phyloP scores from a whole-genome alignment of 805 yeast genomes.

The Limtongia smithiae region DNA sequence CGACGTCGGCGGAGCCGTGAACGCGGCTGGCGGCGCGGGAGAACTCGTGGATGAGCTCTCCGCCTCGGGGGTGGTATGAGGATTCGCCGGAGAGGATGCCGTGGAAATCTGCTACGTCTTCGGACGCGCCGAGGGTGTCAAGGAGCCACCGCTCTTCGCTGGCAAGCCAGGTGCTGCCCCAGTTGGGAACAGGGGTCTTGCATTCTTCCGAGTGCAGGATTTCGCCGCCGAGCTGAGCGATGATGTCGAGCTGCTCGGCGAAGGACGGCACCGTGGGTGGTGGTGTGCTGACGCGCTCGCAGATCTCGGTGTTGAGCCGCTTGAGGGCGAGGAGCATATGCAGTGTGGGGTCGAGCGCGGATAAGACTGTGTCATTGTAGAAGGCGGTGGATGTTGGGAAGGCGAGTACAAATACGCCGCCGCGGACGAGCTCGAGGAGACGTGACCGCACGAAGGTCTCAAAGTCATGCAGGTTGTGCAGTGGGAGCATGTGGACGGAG shows the following conservation, averaged over 20 bases:
- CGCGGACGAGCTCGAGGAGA: constrained; percentile 28
- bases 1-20: constrained; percentile 4
- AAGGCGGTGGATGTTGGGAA: constrained; percentile 30
- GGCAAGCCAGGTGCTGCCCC: constrained; percentile 31
- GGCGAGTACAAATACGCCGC: constrained; percentile 29
- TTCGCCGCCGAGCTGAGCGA: constrained; percentile 17
- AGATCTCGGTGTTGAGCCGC: constrained; percentile 29
- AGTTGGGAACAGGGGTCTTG: constrained; percentile 13
- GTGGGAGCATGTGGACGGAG: constrained; percentile 29
- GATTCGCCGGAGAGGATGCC: too few species aligned
- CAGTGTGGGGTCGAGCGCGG: constrained; percentile 31
- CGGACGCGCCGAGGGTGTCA: constrained; percentile 10
- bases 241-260: constrained; percentile 13
- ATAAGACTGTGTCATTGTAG: constrained; percentile 26
- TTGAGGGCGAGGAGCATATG: constrained; percentile 32
- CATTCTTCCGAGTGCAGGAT: constrained; percentile 16
- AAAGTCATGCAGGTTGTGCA: constrained; percentile 30
- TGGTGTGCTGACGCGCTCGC: constrained; percentile 29
- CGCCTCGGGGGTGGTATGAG: too few species aligned
- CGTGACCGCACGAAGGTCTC: constrained; percentile 21
- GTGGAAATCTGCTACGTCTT: too few species aligned
- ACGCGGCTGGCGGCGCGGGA: background rate
- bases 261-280: constrained; percentile 27
- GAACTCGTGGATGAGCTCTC: constrained; percentile 5
- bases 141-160: constrained; percentile 30